These are phyloP conservation scores for Meira nashicola DNA, from an alignment of 1,284 basidiomycete species.

Conservation along the genomic window DNA sequence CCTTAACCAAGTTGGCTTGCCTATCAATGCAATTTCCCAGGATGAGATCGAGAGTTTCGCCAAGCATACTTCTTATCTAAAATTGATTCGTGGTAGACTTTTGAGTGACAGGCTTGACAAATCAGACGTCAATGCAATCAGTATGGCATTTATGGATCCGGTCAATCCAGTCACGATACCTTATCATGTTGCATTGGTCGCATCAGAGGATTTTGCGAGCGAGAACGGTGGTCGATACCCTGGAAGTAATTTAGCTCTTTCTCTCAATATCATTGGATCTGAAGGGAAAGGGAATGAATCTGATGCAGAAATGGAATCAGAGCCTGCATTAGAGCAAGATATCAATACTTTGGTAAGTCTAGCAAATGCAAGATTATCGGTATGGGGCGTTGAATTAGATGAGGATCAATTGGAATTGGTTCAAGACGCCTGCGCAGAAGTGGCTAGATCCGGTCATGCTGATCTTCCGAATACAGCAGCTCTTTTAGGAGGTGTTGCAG, in stretches of 20 bases:
- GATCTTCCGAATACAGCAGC: slow-evolving; percentile 89
- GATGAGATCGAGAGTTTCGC: slow-evolving; percentile 73
- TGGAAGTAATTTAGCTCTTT: slow-evolving; percentile 33
- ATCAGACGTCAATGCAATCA: slow-evolving; percentile 44
- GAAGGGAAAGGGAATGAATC: neutral
- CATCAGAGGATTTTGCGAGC: slow-evolving; percentile 55
- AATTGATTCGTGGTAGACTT: slow-evolving; percentile 70
- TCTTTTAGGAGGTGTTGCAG: slow-evolving; percentile 84
- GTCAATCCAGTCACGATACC: slow-evolving; percentile 45
- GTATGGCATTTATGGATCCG: slow-evolving; percentile 35
- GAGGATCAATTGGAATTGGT: slow-evolving; percentile 9
- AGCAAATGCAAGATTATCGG: neutral
- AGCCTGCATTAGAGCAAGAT: neutral
- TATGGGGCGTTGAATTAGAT: neutral
- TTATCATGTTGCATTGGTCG: slow-evolving; percentile 54
- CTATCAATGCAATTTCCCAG: slow-evolving; percentile 49
- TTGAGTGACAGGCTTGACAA: slow-evolving; percentile 42
- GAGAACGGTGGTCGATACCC: slow-evolving; percentile 54
- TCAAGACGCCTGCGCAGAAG: slow-evolving; percentile 66
- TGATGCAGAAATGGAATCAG: neutral
- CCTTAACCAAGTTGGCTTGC: slow-evolving; percentile 37
- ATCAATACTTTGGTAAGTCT: neutral
- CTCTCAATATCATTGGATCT: neutral
- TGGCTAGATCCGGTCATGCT: slow-evolving; percentile 68
- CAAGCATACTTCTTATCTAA: slow-evolving; percentile 79